Base-by-base conservation (phyloP, 257 asterid genomes). In the Jaltomata sinuosa region DNA sequence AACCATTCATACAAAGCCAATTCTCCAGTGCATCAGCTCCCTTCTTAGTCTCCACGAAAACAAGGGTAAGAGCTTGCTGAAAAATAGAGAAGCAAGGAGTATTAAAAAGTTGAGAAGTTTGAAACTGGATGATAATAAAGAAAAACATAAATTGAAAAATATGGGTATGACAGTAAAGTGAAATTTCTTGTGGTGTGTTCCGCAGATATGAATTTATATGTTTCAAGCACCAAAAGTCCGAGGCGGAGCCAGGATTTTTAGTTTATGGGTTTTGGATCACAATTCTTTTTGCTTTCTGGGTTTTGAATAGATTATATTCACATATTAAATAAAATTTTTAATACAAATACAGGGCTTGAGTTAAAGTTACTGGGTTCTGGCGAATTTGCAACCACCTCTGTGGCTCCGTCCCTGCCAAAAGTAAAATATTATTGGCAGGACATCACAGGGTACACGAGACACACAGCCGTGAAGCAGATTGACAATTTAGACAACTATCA, bases 21-120 rank as follows among this genome's bases (percentile, higher is more conserved):
- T 95, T 94, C 86, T 95, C 99, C 69, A 95, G 93, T 4, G 98
- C 89, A 90, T 95, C 99, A 19, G 99, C 99, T 67, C 99, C 98
- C 85, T 94, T 95, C 91, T 95, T 95, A 19, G 99, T 95, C 94
- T 96, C 98, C 85, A 95, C 98, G 82, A 95, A 95, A 82, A 95
- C 95, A 76, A 94, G 88, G 50, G 99, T 94, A 87, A 95, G 97
- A 62, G 97, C 86, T 88, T 93, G 99, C 99, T 93, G 94, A 84
- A 87, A 84, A 91, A 40, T 81, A 68, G 74, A 84, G 83, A 86
- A 29, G n/a, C 84, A 38, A 71, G n/a, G 84, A 71, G 77, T 50
- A 82, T 59, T 53, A 42, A 25, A 22, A 74, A 25, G 57, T 42
- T 22, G 36, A 72, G 36, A 72, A 42, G 80, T 45, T 74, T 45